phyloP scores from a whole-genome alignment of 2,329 filamentous ascomycete genomes.

The Geosmithia flava region DNA sequence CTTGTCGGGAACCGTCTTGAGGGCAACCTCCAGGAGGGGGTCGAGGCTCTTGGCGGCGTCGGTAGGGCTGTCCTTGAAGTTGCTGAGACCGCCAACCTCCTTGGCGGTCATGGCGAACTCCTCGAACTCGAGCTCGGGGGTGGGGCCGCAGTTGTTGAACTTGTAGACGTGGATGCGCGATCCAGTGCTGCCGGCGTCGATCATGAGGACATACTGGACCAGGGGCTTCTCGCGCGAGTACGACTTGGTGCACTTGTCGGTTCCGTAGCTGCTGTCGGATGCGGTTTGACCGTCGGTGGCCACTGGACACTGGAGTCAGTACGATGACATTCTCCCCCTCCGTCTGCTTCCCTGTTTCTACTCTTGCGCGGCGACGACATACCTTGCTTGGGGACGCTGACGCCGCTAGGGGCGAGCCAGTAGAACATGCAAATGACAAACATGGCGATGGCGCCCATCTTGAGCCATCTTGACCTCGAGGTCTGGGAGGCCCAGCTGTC shows the following conservation, averaged over 20 bases:
- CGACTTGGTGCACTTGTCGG: conserved; percentile 69
- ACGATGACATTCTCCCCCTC: neutral
- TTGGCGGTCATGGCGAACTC: conserved; percentile 90
- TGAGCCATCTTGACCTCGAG: conserved; percentile 53
- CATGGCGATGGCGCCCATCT: conserved; percentile 50
- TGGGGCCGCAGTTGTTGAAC: conserved; percentile 95
- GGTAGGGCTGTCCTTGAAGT: conserved; percentile 75
- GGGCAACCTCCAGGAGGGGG: conserved; percentile 71
- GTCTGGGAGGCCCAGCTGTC: conserved; percentile 49
- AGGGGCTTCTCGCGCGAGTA: conserved; percentile 82
- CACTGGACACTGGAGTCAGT: conserved; percentile 5
- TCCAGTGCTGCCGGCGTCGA: conserved; percentile 94
- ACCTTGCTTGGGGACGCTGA: conserved; percentile 39
- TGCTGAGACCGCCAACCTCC: conserved; percentile 70
- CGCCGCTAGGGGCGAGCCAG: conserved; percentile 47
- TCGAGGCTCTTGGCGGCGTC: conserved; percentile 86
- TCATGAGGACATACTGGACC: conserved; percentile 96
- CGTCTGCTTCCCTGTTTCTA: neutral
- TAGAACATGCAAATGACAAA: conserved; percentile 49
- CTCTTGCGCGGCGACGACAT: conserved; percentile 2
- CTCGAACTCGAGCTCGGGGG: conserved; percentile 89
- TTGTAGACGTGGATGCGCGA: conserved; percentile 98
- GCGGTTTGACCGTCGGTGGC: conserved; percentile 36
- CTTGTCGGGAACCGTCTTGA: conserved; percentile 74
- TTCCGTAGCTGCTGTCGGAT: conserved; percentile 50